A percentile compares a stretch with the other conserved stretches of the same genome.
phyloP scores from a whole-genome alignment of 192 early-diverging fungal genomes.

The Spizellomyces sp. region DNA sequence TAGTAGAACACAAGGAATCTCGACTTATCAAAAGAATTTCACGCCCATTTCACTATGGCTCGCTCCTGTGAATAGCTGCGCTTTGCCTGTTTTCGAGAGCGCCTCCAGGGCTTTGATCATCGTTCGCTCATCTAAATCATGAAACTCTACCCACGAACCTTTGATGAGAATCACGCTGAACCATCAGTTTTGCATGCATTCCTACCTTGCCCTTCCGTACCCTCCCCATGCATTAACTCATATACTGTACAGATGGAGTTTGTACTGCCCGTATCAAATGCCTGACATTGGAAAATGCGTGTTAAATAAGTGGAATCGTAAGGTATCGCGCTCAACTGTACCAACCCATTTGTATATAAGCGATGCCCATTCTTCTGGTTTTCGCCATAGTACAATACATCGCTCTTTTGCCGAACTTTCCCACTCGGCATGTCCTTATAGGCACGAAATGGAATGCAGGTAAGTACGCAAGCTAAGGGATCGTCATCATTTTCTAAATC shows the following conservation, averaged over 20 bases:
- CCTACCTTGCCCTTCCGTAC: slow-evolving; percentile 72
- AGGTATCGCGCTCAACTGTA: neutral
- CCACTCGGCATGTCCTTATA: slow-evolving; percentile 44
- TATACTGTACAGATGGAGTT: slow-evolving; percentile 85
- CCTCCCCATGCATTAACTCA: slow-evolving; percentile 87
- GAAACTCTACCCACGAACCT: slow-evolving; percentile 66
- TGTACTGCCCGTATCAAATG: slow-evolving; percentile 68
- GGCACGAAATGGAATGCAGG: too few species aligned
- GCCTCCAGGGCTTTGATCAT: slow-evolving; percentile 80
- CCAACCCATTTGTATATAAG: slow-evolving; percentile 82
- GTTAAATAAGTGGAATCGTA: neutral
- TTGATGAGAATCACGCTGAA: neutral
- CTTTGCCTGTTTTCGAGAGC: slow-evolving; percentile 78
- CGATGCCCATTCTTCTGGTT: slow-evolving; percentile 87
- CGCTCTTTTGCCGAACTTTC: slow-evolving; percentile 46
- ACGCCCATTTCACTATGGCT: slow-evolving; percentile 74
- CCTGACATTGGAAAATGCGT: slow-evolving; percentile 37
- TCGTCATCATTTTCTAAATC: neutral
- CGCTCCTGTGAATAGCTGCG: slow-evolving; percentile 72
- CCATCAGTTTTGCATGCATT: neutral
- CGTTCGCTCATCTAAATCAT: slow-evolving; percentile 68
- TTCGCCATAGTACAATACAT: slow-evolving; percentile 83
- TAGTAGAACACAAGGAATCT: slow-evolving; percentile 1
- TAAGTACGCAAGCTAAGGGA: neutral
- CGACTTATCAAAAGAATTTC: slow-evolving; percentile 72